These are phyloP conservation scores for Coemansia asiatica DNA, from an alignment of 192 early-diverging fungal genomes.

Conservation along the genomic window DNA sequence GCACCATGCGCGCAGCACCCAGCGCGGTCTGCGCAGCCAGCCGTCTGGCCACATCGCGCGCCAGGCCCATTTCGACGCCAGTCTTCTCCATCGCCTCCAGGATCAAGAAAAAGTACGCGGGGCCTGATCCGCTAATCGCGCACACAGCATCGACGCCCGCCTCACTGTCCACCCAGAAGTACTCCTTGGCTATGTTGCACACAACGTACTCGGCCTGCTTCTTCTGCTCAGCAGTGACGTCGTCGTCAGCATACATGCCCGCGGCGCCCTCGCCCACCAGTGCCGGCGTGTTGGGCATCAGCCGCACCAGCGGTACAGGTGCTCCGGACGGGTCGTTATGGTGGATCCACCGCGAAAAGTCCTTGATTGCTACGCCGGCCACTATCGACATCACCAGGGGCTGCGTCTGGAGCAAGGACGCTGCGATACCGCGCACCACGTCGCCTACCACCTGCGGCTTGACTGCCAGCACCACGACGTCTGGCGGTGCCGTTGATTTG, in stretches of 20 bases:
- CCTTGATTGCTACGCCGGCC: conserved; percentile 76
- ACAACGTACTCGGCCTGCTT: conserved; percentile 68
- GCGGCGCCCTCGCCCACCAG: conserved; percentile 84
- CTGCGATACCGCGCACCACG: conserved; percentile 64
- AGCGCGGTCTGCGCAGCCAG: conserved; percentile 90
- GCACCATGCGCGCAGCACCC: conserved; percentile 85
- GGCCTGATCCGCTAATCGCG: conserved; percentile 87
- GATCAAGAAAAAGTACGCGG: conserved; percentile 94
- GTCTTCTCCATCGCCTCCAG: conserved; percentile 87
- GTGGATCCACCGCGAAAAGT: conserved; percentile 75
- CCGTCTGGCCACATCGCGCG: conserved; percentile 67
- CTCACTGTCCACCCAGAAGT: conserved; percentile 83
- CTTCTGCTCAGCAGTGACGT: conserved; percentile 64
- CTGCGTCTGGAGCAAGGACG: conserved; percentile 53
- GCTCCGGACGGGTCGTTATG: conserved; percentile 16
- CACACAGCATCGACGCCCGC: conserved; percentile 82
- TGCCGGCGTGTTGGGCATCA: conserved; percentile 97
- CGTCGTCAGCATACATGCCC: conserved; percentile 72
- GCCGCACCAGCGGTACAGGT: conserved; percentile 66
- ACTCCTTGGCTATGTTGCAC: conserved; percentile 71
- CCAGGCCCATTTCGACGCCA: conserved; percentile 72
- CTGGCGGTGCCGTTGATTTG: conserved; percentile 18
- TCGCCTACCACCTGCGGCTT: conserved; percentile 85
- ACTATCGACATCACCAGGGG: conserved; percentile 86
- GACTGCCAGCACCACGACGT: conserved; percentile 83